A percentile compares a stretch with the other conserved stretches of the same genome.
These are phyloP conservation scores for Lasiosphaeriaceae sp. DNA, from an alignment of 495 filamentous ascomycete genomes.

Conservation along the genomic window DNA sequence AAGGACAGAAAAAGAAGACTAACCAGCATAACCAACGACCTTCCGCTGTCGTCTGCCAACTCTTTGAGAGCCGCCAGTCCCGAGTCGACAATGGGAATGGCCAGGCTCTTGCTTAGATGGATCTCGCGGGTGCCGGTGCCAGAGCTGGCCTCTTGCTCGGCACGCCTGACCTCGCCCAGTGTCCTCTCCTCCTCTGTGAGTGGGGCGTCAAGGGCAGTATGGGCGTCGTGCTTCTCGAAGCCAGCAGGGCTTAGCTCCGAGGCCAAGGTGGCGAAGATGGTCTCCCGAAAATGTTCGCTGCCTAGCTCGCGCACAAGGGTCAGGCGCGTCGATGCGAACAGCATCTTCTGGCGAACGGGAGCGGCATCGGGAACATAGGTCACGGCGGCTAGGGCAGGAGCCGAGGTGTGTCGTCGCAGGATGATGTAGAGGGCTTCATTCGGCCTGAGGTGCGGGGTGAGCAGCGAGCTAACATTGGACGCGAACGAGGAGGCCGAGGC, in stretches of 20 bases:
- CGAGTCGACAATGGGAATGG: conserved; percentile 54
- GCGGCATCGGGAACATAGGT: conserved; percentile 90
- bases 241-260: conserved; percentile 67
- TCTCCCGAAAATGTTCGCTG: conserved; percentile 77
- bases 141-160: conserved; percentile 71
- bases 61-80: conserved; percentile 52
- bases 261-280: conserved; percentile 71
- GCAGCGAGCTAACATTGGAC: conserved; percentile 51
- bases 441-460: conserved; percentile 61
- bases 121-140: conserved; percentile 64
- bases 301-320: conserved; percentile 84
- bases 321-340: conserved; percentile 85
- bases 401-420: conserved; percentile 60
- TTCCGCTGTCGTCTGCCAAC: conserved; percentile 40
- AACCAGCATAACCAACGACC: conserved; percentile 76
- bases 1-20: conserved; percentile 16
- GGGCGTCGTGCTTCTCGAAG: conserved; percentile 72
- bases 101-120: conserved; percentile 55
- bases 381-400: conserved; percentile 63
- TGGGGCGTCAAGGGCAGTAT: conserved; percentile 63
- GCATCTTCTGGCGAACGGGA: conserved; percentile 90
- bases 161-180: conserved; percentile 69
- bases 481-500: conserved; percentile 15
- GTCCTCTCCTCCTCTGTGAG: conserved; percentile 85
- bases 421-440: conserved; percentile 80